Conservation (phyloP, 1,284 basidiomycete genomes). For the Sphaerobolus stellatus region DNA sequence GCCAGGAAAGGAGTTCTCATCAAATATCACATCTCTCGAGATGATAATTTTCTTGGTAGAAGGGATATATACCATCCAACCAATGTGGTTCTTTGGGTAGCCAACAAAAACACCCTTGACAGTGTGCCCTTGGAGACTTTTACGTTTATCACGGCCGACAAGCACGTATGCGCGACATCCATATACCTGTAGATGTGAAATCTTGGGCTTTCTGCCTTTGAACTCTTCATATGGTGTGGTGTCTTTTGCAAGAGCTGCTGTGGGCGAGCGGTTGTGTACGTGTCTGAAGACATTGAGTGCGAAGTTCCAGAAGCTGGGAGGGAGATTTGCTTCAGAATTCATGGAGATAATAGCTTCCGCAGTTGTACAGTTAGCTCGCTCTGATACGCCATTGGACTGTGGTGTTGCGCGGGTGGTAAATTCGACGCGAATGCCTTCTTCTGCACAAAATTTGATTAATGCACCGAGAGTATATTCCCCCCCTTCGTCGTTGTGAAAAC, state of each 20-base stretch:
- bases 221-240: background rate
- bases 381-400: conserved; percentile 28
- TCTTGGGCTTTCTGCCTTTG: conserved; percentile 23
- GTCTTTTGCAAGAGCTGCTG: conserved; percentile 10
- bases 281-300: conserved; percentile 15
- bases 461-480: conserved; percentile 24
- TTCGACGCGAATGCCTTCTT: conserved; percentile 23
- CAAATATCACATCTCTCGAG: conserved; percentile 28
- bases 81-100: conserved; percentile 30
- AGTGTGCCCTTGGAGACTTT: conserved; percentile 28
- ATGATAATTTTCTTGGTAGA: conserved; percentile 21
- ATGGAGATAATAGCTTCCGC: background rate
- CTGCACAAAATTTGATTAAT: conserved; percentile 32
- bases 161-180: conserved; percentile 36
- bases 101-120: conserved; percentile 38
- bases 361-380: conserved; percentile 25
- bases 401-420: conserved; percentile 20
- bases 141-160: conserved; percentile 30
- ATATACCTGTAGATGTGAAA: conserved; percentile 30
- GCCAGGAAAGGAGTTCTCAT: conserved; percentile 25
- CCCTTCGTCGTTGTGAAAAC: conserved; percentile 31
- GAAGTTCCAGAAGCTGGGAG: conserved; percentile 18
- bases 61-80: conserved; percentile 32
- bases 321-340: conserved; percentile 14
- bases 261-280: conserved; percentile 14